These are phyloP conservation scores for Thalassiosira hispida DNA, from an alignment of 352 stramenopile species.

Conservation along the genomic window DNA sequence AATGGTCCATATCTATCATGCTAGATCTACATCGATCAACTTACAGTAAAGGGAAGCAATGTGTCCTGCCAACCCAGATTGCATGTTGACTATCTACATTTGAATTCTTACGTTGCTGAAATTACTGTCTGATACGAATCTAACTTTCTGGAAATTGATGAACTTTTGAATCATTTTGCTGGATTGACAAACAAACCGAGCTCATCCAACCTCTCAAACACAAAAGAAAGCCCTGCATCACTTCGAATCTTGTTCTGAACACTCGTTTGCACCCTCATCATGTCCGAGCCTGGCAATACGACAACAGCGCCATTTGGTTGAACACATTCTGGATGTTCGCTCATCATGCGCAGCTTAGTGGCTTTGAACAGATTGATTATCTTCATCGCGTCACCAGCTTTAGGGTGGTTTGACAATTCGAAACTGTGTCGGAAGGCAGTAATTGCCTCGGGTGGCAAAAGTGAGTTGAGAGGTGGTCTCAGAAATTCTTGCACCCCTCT, in stretches of 20 bases:
- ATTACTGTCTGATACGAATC: too few relatives aligned
- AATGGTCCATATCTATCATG: too few relatives aligned
- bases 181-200: slow-evolving; percentile 27
- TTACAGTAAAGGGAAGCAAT: too few relatives aligned
- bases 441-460: background rate
- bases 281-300: slow-evolving; percentile 9
- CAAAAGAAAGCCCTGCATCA: slow-evolving; percentile 18
- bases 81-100: too few relatives aligned
- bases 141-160: too few relatives aligned
- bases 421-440: background rate
- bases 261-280: slow-evolving; percentile 9
- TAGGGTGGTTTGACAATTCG: slow-evolving; percentile 30
- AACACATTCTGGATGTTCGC: slow-evolving; percentile 2
- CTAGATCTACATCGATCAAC: too few relatives aligned
- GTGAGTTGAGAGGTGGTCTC: slow-evolving; percentile 3
- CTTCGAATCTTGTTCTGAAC: slow-evolving; percentile 8
- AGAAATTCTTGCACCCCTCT: slow-evolving; percentile 7
- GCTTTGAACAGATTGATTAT: slow-evolving; percentile 23
- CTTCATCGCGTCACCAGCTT: slow-evolving; percentile 27
- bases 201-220: slow-evolving; percentile 30
- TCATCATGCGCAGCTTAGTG: slow-evolving; percentile 7
- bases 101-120: too few relatives aligned
- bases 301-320: background rate
- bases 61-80: too few relatives aligned
- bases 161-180: slow-evolving; percentile 12